Conservation (phyloP, 2,329 filamentous ascomycete species). For the Chaetomium sp. region DNA sequence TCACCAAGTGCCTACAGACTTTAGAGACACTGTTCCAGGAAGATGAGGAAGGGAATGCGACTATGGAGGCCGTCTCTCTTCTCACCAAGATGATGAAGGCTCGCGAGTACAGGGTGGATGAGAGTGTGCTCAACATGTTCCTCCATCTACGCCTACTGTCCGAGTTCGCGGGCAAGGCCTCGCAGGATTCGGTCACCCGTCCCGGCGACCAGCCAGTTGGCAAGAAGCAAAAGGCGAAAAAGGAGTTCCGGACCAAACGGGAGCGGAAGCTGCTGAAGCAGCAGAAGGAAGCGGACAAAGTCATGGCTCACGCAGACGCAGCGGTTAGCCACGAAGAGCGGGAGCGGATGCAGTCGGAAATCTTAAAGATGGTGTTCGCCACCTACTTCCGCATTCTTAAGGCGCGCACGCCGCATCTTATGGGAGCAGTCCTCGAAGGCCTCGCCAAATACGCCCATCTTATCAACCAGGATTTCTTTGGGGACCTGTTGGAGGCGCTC, state of each 20-base stretch:
- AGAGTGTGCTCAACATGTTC: slow-evolving; percentile 84
- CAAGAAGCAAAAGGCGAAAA: slow-evolving; percentile 66
- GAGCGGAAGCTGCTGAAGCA: slow-evolving; percentile 78
- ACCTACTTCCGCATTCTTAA: slow-evolving; percentile 95
- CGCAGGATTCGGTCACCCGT: slow-evolving; percentile 65
- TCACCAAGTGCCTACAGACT: slow-evolving; percentile 68
- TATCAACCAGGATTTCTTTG: slow-evolving; percentile 99
- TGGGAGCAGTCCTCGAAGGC: slow-evolving; percentile 95
- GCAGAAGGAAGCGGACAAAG: slow-evolving; percentile 80
- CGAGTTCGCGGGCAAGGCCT: slow-evolving; percentile 81
- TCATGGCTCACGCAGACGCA: slow-evolving; percentile 88
- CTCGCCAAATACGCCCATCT: slow-evolving; percentile 89
- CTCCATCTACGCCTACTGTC: slow-evolving; percentile 80
- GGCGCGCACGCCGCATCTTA: slow-evolving; percentile 69
- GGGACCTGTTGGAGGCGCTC: slow-evolving; percentile 86
- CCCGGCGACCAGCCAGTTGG: slow-evolving; percentile 29
- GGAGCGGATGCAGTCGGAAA: slow-evolving; percentile 91
- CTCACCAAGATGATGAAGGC: slow-evolving; percentile 94
- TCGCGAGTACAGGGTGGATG: slow-evolving; percentile 73
- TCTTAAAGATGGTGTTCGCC: slow-evolving; percentile 89
- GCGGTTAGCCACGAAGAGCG: slow-evolving; percentile 86
- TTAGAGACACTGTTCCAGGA: slow-evolving; percentile 76
- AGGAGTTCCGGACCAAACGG: slow-evolving; percentile 82
- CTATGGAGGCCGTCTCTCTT: slow-evolving; percentile 77
- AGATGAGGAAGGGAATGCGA: slow-evolving; percentile 84